These are phyloP conservation scores for Penicillium thymicola DNA, from an alignment of 2,329 filamentous ascomycete species.

Conservation along the genomic window DNA sequence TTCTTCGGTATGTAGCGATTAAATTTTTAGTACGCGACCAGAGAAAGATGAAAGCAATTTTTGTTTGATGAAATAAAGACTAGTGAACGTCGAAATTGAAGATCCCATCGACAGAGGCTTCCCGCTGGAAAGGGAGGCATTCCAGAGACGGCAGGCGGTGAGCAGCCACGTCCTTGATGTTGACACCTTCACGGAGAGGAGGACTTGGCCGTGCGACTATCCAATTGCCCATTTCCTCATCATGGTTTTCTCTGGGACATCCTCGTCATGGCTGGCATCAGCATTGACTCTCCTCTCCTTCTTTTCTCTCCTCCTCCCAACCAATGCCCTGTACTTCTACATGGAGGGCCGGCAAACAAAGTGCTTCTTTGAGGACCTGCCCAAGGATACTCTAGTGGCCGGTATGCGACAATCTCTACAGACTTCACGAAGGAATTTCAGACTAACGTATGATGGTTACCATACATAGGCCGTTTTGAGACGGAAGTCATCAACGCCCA, in stretches of 20 bases:
- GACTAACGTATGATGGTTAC: neutral
- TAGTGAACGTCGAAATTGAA: conserved; percentile 5
- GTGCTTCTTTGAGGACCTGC: conserved; percentile 97
- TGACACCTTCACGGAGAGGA: conserved; percentile 17
- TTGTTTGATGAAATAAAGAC: conserved; percentile 12
- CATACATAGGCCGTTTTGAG: conserved; percentile 68
- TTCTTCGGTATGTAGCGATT: neutral
- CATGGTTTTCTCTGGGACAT: conserved; percentile 38
- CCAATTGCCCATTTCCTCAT: conserved; percentile 13
- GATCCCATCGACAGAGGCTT: conserved; percentile 17
- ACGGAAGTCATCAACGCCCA: conserved; percentile 80
- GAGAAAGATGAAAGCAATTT: conserved; percentile 4
- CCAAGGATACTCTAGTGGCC: conserved; percentile 94
- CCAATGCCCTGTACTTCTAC: conserved; percentile 91
- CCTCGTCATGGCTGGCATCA: conserved; percentile 39
- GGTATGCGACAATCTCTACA: conserved; percentile 50
- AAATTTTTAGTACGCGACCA: neutral
- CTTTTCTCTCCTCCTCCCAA: conserved; percentile 58
- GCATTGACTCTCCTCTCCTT: conserved; percentile 63
- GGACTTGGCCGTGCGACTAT: conserved; percentile 11
- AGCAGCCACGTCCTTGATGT: conserved; percentile 26
- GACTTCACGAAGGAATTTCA: neutral
- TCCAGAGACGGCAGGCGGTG: conserved; percentile 23
- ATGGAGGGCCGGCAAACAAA: conserved; percentile 81
- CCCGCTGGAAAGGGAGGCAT: conserved; percentile 23